Base-by-base conservation (phyloP, 2,329 filamentous ascomycete species). In the Colletotrichum musae region DNA sequence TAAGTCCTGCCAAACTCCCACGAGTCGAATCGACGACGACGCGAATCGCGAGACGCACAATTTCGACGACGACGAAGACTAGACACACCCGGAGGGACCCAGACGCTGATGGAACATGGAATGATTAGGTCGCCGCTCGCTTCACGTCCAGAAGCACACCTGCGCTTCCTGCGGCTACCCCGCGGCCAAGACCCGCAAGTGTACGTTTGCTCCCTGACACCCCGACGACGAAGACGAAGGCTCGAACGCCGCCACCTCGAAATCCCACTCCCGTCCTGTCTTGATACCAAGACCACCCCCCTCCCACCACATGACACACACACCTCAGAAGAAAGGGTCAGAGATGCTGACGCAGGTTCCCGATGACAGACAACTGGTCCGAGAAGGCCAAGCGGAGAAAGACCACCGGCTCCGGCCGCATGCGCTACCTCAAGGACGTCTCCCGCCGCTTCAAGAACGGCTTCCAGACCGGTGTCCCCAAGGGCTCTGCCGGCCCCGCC, bases 371-470 rank as follows among this genome's bases (percentile, higher is more conserved):
- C 92, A 98, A 99, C 93, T 99, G 96, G 96, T 91, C 93, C 85
- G 95, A 98, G 91, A 99, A 99, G 93, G 95, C 95, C 80, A 98
- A 98, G 94, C 91, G 96, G 86, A 97, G 96, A 93, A 98, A 98
- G 95, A 98, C 95, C 82, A 95, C 93, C 83, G 96, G 96, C 80
- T 95, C 94, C 82, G 96, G 96, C 85, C 94, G 96, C 86, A 96
- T 95, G 92, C 91, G 94, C 83, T 94, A 95, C 88, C 90, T 99
- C 84, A 97, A 97, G 90, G 90, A 89, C 80, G 92, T 99, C 83
- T 88, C 94, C 82, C 92, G 96, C 85, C 91, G 91, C 87, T 97
- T 97, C 92, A 94, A 92, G 89, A 99, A 99, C 88, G 95, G 94
- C 79, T 99, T 99, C 94, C 95, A 93, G 88, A 90, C 87, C 77